Evolutionary conservation across 1,284 basidiomycete species (phyloP).

Genomic region (Cutaneotrichosporon mucoides): DNA sequence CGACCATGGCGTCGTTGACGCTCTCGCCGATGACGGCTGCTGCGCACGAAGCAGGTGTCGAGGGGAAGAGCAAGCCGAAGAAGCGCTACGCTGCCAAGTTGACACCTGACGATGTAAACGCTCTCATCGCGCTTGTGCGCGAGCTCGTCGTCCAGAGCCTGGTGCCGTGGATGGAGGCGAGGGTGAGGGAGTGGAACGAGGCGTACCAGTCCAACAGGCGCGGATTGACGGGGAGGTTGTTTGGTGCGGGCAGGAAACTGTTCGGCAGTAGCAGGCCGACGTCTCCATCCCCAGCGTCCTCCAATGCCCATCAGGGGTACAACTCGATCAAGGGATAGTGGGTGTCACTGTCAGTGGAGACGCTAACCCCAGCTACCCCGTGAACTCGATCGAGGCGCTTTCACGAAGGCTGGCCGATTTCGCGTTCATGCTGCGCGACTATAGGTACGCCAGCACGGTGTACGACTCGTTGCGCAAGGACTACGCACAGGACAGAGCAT

Average conservation of each 20-base stretch:
- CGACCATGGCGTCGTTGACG: slow-evolving; percentile 37
- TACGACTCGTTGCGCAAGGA: slow-evolving; percentile 86
- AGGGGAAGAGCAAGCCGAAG: slow-evolving; percentile 7
- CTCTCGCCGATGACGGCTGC: slow-evolving; percentile 33
- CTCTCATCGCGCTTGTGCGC: slow-evolving; percentile 74
- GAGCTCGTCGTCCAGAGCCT: slow-evolving; percentile 89
- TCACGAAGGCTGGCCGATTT: slow-evolving; percentile 82
- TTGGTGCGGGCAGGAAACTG: slow-evolving; percentile 61
- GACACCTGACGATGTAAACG: slow-evolving; percentile 71
- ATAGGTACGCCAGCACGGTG: slow-evolving; percentile 73
- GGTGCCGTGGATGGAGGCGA: slow-evolving; percentile 94
- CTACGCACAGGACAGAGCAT: slow-evolving; percentile 47
- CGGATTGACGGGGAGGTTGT: slow-evolving; percentile 82
- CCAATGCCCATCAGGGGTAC: slow-evolving; percentile 28
- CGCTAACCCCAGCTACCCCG: slow-evolving; percentile 47
- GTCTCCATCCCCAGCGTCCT: slow-evolving; percentile 34
- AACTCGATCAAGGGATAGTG: slow-evolving; percentile 45
- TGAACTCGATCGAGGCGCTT: slow-evolving; percentile 50
- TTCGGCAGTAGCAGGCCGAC: slow-evolving; percentile 47
- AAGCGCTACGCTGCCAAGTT: slow-evolving; percentile 51
- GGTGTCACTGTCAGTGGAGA: slow-evolving; percentile 13
- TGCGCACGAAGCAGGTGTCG: slow-evolving; percentile 14
- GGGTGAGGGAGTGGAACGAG: slow-evolving; percentile 91
- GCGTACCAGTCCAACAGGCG: slow-evolving; percentile 76
- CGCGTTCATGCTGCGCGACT: slow-evolving; percentile 85